phyloP scores from a whole-genome alignment of 73 alveolate species.

The Strombidium stylifer region DNA sequence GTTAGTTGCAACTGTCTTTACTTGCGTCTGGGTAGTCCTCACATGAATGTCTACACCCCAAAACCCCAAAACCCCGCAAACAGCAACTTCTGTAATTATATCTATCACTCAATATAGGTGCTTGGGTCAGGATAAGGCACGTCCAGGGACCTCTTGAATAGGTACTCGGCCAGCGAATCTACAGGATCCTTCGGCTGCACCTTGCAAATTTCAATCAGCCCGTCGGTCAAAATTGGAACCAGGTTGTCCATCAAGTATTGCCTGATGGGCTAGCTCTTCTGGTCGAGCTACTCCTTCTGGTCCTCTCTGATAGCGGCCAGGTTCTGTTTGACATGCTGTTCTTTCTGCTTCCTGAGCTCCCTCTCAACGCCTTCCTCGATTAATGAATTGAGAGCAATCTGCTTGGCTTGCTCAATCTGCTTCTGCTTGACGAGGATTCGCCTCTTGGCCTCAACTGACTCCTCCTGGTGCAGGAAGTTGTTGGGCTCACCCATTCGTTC shows the following conservation, averaged over 20 bases:
- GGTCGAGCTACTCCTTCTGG: slow-evolving; percentile 75
- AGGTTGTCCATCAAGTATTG: slow-evolving; percentile 89
- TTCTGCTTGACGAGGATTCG: neutral
- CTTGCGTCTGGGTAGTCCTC: neutral
- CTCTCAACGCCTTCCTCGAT: slow-evolving; percentile 76
- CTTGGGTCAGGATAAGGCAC: slow-evolving; percentile 62
- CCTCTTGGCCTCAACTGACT: slow-evolving; percentile 8
- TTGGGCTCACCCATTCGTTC: slow-evolving; percentile 57
- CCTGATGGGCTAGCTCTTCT: slow-evolving; percentile 85
- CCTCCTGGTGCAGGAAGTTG: slow-evolving; percentile 47
- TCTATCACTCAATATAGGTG: slow-evolving; percentile 2
- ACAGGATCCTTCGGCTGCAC: slow-evolving; percentile 93
- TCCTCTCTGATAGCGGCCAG: slow-evolving; percentile 81
- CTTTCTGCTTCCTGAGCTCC: slow-evolving; percentile 77
- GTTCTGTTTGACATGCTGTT: slow-evolving; percentile 56
- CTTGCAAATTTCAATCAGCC: slow-evolving; percentile 89
- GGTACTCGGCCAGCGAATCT: slow-evolving; percentile 78
- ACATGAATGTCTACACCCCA: too few species aligned
- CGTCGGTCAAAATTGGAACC: slow-evolving; percentile 91
- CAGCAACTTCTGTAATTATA: neutral
- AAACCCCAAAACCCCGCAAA: too few species aligned
- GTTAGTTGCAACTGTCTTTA: neutral
- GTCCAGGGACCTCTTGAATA: slow-evolving; percentile 56
- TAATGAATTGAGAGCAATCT: neutral
- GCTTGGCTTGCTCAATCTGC: slow-evolving; percentile 33